These are phyloP conservation scores for Calocybe indica DNA, from an alignment of 768 basidiomycete genomes.

Conservation along the genomic window DNA sequence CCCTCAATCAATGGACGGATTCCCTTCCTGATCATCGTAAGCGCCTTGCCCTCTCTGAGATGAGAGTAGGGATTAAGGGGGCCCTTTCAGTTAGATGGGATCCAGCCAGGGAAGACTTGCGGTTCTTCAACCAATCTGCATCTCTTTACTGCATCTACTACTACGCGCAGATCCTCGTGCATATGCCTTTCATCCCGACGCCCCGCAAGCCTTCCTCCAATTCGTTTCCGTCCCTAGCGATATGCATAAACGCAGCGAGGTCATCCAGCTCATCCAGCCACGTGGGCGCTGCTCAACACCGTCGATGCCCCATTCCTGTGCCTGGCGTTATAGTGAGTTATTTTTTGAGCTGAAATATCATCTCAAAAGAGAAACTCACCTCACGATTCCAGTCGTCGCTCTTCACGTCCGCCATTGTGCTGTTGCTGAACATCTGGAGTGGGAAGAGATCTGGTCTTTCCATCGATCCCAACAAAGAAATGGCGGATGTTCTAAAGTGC, in stretches of 20 bases:
- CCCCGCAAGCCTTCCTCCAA: slow-evolving; percentile 38
- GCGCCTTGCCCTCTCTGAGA: slow-evolving; percentile 12
- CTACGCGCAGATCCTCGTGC: slow-evolving; percentile 64
- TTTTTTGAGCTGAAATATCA: neutral
- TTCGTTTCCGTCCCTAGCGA: slow-evolving; percentile 63
- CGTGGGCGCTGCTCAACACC: slow-evolving; percentile 57
- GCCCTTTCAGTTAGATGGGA: slow-evolving; percentile 41
- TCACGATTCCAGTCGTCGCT: slow-evolving; percentile 24
- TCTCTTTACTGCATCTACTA: slow-evolving; percentile 44
- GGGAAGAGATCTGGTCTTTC: slow-evolving; percentile 46
- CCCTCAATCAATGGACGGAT: slow-evolving; percentile 65
- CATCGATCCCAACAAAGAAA: slow-evolving; percentile 45
- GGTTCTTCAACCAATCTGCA: slow-evolving; percentile 59
- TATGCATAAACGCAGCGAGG: slow-evolving; percentile 75
- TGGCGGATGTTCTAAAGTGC: slow-evolving; percentile 59
- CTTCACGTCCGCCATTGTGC: slow-evolving; percentile 46
- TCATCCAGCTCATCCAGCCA: slow-evolving; percentile 73
- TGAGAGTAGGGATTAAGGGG: neutral
- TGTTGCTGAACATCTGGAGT: slow-evolving; percentile 66
- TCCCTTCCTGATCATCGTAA: slow-evolving; percentile 55
- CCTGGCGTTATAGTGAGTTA: slow-evolving; percentile 18
- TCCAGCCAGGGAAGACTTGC: slow-evolving; percentile 32
- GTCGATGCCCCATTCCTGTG: slow-evolving; percentile 22
- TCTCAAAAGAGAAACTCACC: neutral
- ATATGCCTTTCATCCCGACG: slow-evolving; percentile 73